Evolutionary conservation across 495 filamentous ascomycete genomes (phyloP), one percentile per base, ranked within the genome.

Genomic region (Neurospora sp.): DNA sequence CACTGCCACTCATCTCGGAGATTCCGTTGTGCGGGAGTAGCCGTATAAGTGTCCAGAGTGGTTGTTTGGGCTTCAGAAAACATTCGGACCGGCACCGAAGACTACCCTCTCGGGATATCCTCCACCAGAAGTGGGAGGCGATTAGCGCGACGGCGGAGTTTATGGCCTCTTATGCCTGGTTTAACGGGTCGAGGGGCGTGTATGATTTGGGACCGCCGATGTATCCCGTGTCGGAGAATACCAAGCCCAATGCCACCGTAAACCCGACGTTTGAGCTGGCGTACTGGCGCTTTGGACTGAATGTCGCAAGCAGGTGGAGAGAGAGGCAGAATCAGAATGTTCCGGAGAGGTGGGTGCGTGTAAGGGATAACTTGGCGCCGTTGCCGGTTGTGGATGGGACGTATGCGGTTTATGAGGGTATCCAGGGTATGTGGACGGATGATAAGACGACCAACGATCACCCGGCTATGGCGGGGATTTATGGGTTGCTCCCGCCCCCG

Each of bases 181-280:
- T 76, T 74, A 87, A 88, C 70, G 71, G 74, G 37, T 79, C 82
- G 2, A 85, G 83, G 9, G 74, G 78, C 3, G 73, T 79, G 48
- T 87, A 84, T 73, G 86, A 87, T 74, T 80, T 87, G 31, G 85
- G 86, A 1, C 84, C 85, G 12, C 86, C 86, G 10, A 82, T 87
- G 82, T 87, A 88, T 46, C 85, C 85, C 2, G 85, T 83, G 4
- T 83, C 82, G 3, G 86, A 87, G 73, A 87, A 84, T 69, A 87
- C 85, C 8, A 81, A 82, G 37, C 85, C 85, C 8, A 88, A 87
- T 70, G 74, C 73, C 1, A 87, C 85, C 18, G 71, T 81, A 0
- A 88, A 88, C 72, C 84, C 85, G 11, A 83, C 84, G 0, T 87
- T 87, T 71, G 85, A 87, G 78, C 76, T 87, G 5, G 85, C 85